Conservation (phyloP, 116 monocot species). For the Trichopus zeylanicus region DNA sequence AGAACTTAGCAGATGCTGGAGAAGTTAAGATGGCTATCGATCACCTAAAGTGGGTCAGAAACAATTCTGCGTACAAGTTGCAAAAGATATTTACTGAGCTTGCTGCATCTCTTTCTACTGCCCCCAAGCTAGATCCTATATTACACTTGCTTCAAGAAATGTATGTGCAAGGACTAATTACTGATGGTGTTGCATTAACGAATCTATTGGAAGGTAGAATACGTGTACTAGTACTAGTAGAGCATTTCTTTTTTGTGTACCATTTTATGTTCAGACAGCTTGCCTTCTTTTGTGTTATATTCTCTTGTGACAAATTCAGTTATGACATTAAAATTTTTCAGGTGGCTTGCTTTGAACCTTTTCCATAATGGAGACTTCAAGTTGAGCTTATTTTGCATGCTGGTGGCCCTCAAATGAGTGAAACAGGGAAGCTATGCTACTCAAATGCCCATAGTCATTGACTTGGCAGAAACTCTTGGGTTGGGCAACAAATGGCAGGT, state of each 20-base stretch:
- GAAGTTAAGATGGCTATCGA: slow-evolving; percentile 46
- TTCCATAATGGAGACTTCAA: neutral
- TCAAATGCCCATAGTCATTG: neutral
- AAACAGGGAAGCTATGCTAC: neutral
- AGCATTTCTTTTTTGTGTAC: neutral
- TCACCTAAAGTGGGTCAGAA: slow-evolving; percentile 55
- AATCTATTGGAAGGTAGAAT: slow-evolving; percentile 21
- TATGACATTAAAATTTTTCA: neutral
- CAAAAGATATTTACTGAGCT: slow-evolving; percentile 34
- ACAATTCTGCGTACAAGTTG: slow-evolving; percentile 22
- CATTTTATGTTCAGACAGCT: neutral
- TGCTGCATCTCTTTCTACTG: slow-evolving; percentile 62
- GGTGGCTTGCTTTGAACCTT: neutral
- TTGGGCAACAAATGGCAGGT: no score
- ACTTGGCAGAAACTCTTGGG: no score
- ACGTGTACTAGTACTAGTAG: neutral
- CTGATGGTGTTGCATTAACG: slow-evolving; percentile 24
- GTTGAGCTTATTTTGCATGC: neutral
- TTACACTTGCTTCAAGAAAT: slow-evolving; percentile 42
- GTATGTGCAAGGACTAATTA: slow-evolving; percentile 27
- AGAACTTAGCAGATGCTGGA: slow-evolving; percentile 50
- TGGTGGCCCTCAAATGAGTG: neutral
- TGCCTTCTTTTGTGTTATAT: neutral
- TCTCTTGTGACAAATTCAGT: neutral
- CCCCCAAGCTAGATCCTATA: slow-evolving; percentile 52